Percentiles rank a stretch among this genome's conserved stretches.
Conservation (phyloP, 1,139 yeast species). For the Geotrichum europaeum region DNA sequence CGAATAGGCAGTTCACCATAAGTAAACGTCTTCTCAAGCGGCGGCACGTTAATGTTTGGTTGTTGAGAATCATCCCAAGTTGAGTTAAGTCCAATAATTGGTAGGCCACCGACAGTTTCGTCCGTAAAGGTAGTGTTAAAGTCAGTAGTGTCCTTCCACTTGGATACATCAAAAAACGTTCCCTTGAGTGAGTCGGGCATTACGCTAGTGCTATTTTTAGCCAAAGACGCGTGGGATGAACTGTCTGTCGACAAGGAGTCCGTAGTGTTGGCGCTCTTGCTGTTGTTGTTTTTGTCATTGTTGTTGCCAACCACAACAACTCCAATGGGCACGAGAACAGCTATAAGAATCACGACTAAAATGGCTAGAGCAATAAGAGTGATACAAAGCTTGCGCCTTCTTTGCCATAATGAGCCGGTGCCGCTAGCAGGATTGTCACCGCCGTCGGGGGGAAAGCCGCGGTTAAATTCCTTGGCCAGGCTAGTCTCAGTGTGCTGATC, state of each 20-base stretch:
- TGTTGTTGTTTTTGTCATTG: background rate
- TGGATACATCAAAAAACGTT: conserved; percentile 30
- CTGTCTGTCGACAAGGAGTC: conserved; percentile 4
- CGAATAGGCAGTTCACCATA: conserved; percentile 48
- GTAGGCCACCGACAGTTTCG: conserved; percentile 35
- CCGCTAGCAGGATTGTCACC: background rate
- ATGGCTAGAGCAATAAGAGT: conserved; percentile 19
- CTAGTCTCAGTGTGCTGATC: conserved; percentile 5
- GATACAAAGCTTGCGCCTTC: conserved; percentile 17
- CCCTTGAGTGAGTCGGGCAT: conserved; percentile 28
- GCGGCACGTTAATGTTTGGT: conserved; percentile 30
- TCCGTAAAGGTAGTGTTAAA: conserved; percentile 36
- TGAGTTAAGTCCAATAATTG: conserved; percentile 35
- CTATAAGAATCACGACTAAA: conserved; percentile 25
- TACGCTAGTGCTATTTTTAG: conserved; percentile 1
- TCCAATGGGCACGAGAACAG: conserved; percentile 33
- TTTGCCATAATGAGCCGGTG: conserved; percentile 11
- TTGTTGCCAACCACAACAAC: conserved; percentile 27
- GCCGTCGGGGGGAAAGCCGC: background rate
- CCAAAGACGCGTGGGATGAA: background rate
- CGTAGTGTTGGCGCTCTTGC: background rate
- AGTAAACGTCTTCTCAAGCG: conserved; percentile 34
- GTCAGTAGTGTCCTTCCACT: conserved; percentile 34
- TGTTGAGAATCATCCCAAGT: conserved; percentile 30
- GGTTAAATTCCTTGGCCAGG: background rate